Conservation (phyloP, 78 protist species). For the Isochrysis galbana region DNA sequence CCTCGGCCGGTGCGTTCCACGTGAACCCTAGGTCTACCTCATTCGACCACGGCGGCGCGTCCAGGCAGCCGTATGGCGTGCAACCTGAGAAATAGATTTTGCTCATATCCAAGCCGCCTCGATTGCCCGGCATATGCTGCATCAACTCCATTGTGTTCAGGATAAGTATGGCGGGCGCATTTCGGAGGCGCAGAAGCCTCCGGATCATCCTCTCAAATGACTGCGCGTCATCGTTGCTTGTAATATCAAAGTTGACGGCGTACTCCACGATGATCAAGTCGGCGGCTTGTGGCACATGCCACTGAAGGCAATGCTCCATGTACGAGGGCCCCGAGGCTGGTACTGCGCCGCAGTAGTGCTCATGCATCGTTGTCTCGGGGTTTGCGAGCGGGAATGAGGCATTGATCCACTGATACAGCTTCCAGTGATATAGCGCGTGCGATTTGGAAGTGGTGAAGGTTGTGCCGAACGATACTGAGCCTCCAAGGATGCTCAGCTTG, state of each 20-base stretch:
- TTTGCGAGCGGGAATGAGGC: background rate
- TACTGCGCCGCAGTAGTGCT: slow-evolving; percentile 19
- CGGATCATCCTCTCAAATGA: background rate
- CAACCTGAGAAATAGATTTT: no score
- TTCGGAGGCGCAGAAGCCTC: background rate
- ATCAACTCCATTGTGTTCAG: slow-evolving; percentile 6
- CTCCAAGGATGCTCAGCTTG: background rate
- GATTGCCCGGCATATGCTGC: background rate
- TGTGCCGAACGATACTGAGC: slow-evolving; percentile 27
- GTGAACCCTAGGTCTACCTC: background rate
- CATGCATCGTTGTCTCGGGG: no score
- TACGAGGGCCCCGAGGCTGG: slow-evolving; percentile 7
- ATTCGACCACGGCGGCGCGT: background rate
- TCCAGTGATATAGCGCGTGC: slow-evolving; percentile 7
- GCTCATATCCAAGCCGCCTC: no score
- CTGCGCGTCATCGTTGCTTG: background rate
- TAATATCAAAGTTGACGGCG: background rate
- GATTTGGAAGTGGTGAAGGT: background rate
- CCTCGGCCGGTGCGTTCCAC: background rate
- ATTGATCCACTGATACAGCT: background rate
- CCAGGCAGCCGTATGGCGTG: background rate
- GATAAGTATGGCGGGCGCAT: background rate
- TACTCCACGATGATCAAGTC: background rate
- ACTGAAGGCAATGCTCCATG: slow-evolving; percentile 3
- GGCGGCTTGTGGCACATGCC: background rate